These are phyloP conservation scores for Thelonectria olida DNA, from an alignment of 2,329 filamentous ascomycete genomes.

Conservation along the genomic window DNA sequence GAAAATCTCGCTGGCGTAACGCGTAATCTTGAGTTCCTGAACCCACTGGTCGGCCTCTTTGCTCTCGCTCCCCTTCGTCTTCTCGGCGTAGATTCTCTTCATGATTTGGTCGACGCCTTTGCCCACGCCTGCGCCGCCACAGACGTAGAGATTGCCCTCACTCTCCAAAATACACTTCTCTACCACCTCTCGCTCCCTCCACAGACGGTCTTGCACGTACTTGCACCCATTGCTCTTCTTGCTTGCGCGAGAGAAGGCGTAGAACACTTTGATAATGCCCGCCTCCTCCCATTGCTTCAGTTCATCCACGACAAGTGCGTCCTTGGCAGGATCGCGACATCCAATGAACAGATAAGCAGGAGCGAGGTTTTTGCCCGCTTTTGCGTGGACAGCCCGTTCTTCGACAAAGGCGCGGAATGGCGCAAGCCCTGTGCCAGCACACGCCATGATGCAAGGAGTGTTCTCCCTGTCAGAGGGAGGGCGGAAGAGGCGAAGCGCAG, in stretches of 20 bases:
- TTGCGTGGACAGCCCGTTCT: conserved; percentile 62
- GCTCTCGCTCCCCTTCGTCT: neutral
- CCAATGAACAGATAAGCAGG: conserved; percentile 64
- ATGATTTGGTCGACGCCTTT: too few species aligned
- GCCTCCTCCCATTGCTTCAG: conserved; percentile 57
- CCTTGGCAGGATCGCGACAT: conserved; percentile 54
- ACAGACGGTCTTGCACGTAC: conserved; percentile 21
- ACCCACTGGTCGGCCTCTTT: conserved; percentile 10
- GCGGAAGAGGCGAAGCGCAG: conserved; percentile 51
- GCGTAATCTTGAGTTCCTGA: conserved; percentile 5
- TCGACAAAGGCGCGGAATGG: conserved; percentile 69
- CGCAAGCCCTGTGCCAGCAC: conserved; percentile 62
- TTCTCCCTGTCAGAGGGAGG: conserved; percentile 52
- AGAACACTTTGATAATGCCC: conserved; percentile 62
- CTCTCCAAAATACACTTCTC: conserved; percentile 2
- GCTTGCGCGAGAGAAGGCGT: conserved; percentile 51
- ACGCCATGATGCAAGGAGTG: conserved; percentile 58
- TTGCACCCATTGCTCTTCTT: conserved; percentile 12
- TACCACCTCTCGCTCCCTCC: conserved; percentile 1
- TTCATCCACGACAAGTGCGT: conserved; percentile 55
- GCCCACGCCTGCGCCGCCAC: conserved; percentile 15
- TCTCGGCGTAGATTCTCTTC: conserved; percentile 7
- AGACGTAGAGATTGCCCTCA: conserved; percentile 17
- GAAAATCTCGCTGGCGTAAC: conserved; percentile 17
- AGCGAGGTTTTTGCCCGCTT: conserved; percentile 62